Evolutionary conservation across 192 early-diverging fungal species (phyloP).

Genomic region (Gigaspora rosea): DNA sequence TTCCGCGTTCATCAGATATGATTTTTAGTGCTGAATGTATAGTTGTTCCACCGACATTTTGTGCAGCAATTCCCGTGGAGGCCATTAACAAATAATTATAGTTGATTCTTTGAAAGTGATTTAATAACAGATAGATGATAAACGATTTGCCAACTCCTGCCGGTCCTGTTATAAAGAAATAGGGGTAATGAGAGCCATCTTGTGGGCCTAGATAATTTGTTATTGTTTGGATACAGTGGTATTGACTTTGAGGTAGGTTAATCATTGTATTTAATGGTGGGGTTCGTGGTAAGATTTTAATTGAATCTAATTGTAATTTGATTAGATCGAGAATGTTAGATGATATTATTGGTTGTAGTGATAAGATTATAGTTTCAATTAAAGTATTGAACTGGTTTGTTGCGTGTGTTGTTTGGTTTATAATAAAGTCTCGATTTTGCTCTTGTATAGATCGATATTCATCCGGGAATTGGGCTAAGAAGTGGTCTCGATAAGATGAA

Average conservation of each 20-base stretch:
- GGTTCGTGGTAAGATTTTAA: background rate
- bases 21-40: conserved; percentile 8
- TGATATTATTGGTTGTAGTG: background rate
- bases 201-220: background rate
- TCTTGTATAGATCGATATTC: no score
- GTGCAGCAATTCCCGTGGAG: conserved; percentile 25
- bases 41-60: no score
- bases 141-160: conserved; percentile 14
- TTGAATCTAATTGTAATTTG: conserved; percentile 9
- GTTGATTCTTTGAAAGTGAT: background rate
- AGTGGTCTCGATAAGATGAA: conserved; percentile 1
- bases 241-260: conserved; percentile 4
- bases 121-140: conserved; percentile 2
- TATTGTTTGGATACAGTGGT: background rate
- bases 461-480: background rate
- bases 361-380: background rate
- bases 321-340: background rate
- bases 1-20: background rate
- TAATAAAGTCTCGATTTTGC: background rate
- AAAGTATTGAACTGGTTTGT: background rate
- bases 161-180: conserved; percentile 3
- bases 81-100: conserved; percentile 5
- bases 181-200: background rate
- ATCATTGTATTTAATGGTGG: background rate
- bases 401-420: background rate